phyloP scores from a whole-genome alignment of 257 asterid species.

The Plectranthus barbatus region DNA sequence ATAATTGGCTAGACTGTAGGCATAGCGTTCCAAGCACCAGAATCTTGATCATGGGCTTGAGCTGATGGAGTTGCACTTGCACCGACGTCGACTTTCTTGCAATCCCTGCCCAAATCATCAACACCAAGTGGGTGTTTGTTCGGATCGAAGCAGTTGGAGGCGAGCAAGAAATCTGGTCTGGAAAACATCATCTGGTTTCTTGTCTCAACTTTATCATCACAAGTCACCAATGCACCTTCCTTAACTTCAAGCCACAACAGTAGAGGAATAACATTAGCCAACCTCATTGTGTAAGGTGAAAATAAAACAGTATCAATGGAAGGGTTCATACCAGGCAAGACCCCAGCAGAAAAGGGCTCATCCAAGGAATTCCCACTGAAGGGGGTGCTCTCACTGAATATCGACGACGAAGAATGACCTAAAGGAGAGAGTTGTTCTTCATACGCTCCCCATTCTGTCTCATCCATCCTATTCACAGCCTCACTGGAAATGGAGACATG shows the following conservation, averaged over 20 bases:
- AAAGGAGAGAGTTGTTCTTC: constrained; percentile 36
- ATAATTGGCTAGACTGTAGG: constrained; percentile 12
- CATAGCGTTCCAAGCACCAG: constrained; percentile 22
- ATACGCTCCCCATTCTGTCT: constrained; percentile 33
- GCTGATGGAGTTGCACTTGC: constrained; percentile 11
- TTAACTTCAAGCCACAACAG: constrained; percentile 19
- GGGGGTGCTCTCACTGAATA: constrained; percentile 28
- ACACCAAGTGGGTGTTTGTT: constrained; percentile 19
- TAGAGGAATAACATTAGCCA: constrained; percentile 9
- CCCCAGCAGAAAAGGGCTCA: constrained; percentile 22
- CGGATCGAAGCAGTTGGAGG: constrained; percentile 36
- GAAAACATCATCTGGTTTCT: constrained; percentile 23
- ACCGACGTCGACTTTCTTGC: constrained; percentile 15
- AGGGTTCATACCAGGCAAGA: constrained; percentile 28
- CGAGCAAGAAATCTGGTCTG: constrained; percentile 50
- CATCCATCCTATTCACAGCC: constrained; percentile 18
- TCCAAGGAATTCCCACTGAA: constrained; percentile 32
- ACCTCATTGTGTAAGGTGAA: background rate
- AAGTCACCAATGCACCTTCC: constrained; percentile 16
- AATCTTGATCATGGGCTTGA: constrained; percentile 16
- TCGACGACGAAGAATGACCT: constrained; percentile 29
- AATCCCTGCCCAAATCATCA: constrained; percentile 20
- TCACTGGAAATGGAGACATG: constrained; percentile 11
- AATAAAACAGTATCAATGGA: background rate
- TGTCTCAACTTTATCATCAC: constrained; percentile 12